Base-by-base conservation (phyloP, 495 filamentous ascomycete genomes). In the Xylaria flabelliformis region DNA sequence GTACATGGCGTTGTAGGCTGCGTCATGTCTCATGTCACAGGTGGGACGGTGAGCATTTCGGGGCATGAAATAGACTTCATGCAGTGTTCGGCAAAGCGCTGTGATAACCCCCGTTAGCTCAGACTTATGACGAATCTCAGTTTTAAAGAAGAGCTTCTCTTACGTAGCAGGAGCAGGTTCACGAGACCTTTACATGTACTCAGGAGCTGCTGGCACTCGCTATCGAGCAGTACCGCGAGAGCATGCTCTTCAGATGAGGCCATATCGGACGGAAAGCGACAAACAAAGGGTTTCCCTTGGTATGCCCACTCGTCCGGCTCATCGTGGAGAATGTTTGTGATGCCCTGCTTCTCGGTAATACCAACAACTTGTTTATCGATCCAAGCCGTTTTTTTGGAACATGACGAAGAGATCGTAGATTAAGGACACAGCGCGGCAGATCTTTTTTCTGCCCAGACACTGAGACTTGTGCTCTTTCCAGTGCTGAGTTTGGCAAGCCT, bases 1-100 rank as follows among this genome's bases (percentile, higher is more conserved):
- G 32, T 64, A 64, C 61, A 64, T 64, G 3, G n/a, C 12, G 21
- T 46, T 64, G 9, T 2, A 13, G 36, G 24, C 39, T 46, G 4
- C 6, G n/a, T 29, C 41, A 46, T 12, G 7, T 64, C 39, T 46
- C 10, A 64, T 44, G 61, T 46, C n/a, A 19, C 41, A 44, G 21
- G 36, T 64, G 61, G 61, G 61, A 26, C 61, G 61, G 39, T 64
- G 21, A 64, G 61, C 61, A 64, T 64, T 64, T 26, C 61, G 61
- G 39, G 61, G 39, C 7, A 29, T 29, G 61, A 64, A 32, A 4
- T 44, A 7, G 21, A 64, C 61, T 64, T 64, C 61, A 19, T 64
- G n/a, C 4, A 64, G 21, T 44, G 39, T 44, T 29, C 46, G 8
- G 39, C 61, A 64, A 64, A 64, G 61, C 3, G 61, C 61, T 64